A percentile compares a stretch with the other conserved stretches of the same genome.
Evolutionary conservation across 441 rosid genomes (phyloP).

Genomic region (Monsonia emarginata): DNA sequence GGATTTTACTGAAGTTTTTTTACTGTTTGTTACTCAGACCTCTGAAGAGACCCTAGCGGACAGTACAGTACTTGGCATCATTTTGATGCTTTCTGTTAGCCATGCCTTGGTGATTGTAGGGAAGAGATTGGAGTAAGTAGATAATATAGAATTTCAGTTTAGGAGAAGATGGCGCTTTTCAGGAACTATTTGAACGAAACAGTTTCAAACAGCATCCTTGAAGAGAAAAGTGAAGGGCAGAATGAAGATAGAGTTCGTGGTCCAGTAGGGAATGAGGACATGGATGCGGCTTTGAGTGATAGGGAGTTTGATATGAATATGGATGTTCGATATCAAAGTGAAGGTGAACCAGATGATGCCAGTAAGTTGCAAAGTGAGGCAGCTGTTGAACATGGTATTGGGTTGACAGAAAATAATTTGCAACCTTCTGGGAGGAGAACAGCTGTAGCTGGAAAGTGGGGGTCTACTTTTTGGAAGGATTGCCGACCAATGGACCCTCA

Average conservation of each 20-base stretch:
- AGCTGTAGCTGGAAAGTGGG: constrained; percentile 71
- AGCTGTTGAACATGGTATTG: constrained; percentile 24
- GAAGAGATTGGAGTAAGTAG: not conserved
- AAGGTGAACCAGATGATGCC: constrained; percentile 49
- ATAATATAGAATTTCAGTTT: constrained; percentile 28
- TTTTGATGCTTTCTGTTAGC: constrained; percentile 1
- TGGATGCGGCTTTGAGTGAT: constrained; percentile 37
- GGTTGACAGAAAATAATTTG: constrained; percentile 32
- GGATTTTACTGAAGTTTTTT: not conserved
- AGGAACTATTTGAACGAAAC: constrained; percentile 57
- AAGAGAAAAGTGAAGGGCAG: constrained; percentile 51
- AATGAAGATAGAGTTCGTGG: constrained; percentile 31
- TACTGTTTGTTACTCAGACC: not conserved
- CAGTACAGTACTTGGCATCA: not conserved
- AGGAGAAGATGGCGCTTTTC: constrained; percentile 70
- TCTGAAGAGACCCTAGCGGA: not conserved
- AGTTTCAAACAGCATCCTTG: constrained; percentile 43
- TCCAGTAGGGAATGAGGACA: constrained; percentile 38
- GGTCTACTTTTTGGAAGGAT: constrained; percentile 91
- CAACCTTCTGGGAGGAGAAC: constrained; percentile 64
- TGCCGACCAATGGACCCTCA: constrained; percentile 70
- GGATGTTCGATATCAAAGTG: constrained; percentile 60
- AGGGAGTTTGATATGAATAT: constrained; percentile 73
- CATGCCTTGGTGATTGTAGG: not conserved
- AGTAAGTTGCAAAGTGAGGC: constrained; percentile 37